phyloP scores from a whole-genome alignment of 1,284 basidiomycete genomes.

The Singerocomus inundabilis region DNA sequence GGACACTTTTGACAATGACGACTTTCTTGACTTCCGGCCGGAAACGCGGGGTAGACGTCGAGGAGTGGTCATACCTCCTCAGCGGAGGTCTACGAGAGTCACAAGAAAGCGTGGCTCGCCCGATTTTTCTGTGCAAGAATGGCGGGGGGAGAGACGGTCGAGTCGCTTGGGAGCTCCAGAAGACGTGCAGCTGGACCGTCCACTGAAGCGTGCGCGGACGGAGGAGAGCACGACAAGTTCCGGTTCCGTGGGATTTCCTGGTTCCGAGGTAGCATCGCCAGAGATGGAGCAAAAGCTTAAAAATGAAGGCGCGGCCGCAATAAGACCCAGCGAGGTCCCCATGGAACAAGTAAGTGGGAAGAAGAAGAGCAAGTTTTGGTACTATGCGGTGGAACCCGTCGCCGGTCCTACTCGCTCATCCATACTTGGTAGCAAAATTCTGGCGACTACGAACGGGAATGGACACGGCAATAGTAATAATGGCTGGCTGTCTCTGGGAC shows the following conservation, averaged over 20 bases:
- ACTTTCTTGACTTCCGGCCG: constrained; percentile 41
- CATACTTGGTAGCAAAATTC: constrained; percentile 8
- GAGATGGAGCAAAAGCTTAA: constrained; percentile 32
- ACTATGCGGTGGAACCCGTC: constrained; percentile 73
- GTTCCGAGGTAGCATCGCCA: constrained; percentile 34
- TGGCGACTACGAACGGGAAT: constrained; percentile 22
- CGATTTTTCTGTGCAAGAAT: constrained; percentile 50
- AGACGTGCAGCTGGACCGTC: constrained; percentile 49
- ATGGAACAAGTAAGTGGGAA: constrained; percentile 69
- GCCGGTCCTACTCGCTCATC: constrained; percentile 32
- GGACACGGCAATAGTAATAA: constrained; percentile 10
- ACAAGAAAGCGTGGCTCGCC: constrained; percentile 52
- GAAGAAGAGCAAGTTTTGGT: constrained; percentile 80
- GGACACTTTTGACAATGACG: constrained; percentile 53
- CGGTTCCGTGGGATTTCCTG: constrained; percentile 40
- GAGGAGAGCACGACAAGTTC: constrained; percentile 65
- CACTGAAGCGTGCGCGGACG: constrained; percentile 66
- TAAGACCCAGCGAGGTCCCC: constrained; percentile 67
- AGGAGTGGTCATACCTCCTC: constrained; percentile 36
- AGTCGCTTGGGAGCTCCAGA: constrained; percentile 55
- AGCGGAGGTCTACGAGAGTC: constrained; percentile 63
- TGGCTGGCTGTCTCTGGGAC: constrained; percentile 5
- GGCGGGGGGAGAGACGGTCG: constrained; percentile 76
- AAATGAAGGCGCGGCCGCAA: constrained; percentile 50
- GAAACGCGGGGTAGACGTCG: constrained; percentile 39